Conservation (phyloP, 106 monocot species). For the Dactylorhiza incarnata region DNA sequence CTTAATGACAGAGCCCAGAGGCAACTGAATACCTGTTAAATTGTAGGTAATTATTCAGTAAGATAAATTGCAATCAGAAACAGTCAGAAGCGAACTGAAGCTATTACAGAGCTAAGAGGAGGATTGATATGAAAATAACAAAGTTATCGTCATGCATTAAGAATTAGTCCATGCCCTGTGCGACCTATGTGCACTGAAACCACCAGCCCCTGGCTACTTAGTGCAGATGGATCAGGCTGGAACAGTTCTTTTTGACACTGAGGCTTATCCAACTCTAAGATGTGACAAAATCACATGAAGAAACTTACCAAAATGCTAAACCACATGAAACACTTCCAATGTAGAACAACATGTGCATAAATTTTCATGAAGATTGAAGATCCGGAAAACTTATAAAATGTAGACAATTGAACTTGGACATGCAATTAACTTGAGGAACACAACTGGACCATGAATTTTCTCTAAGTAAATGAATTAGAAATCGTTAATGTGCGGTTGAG, state of each 20-base stretch:
- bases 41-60: background rate
- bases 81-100: background rate
- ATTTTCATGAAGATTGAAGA: background rate
- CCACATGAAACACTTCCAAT: background rate
- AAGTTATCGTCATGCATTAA: background rate
- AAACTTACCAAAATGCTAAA: background rate
- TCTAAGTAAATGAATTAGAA: no score
- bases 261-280: background rate
- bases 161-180: background rate
- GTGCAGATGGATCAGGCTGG: background rate
- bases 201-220: background rate
- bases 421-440: background rate
- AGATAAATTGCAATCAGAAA: background rate
- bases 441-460: no score
- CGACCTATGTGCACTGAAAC: background rate
- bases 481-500: no score
- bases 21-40: conserved; percentile 44
- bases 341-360: background rate
- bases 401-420: background rate
- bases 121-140: background rate
- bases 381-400: no score
- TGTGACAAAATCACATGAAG: background rate
- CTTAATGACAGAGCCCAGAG: conserved; percentile 57
- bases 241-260: background rate
- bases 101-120: background rate